phyloP scores from a whole-genome alignment of 257 asterid genomes.

The Phtheirospermum japonicum region DNA sequence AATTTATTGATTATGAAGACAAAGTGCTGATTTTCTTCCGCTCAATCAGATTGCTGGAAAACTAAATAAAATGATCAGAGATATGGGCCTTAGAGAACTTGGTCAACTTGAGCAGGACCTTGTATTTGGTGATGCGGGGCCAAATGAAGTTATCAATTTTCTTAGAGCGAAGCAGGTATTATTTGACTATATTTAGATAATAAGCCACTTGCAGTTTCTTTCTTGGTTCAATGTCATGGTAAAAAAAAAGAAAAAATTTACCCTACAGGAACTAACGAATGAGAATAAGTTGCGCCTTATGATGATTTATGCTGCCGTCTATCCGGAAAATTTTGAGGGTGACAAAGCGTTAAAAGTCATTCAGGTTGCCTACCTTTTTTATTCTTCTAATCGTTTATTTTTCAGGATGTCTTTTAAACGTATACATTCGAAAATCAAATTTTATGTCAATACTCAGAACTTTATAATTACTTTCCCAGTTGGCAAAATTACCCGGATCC shows the following conservation, averaged over 20 bases:
- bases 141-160: constrained; percentile 75
- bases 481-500: constrained; percentile 62
- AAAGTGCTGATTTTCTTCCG: constrained; percentile 29
- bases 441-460: neutral
- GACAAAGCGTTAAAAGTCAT: constrained; percentile 74
- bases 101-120: constrained; percentile 93
- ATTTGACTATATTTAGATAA: constrained; percentile 16
- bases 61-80: constrained; percentile 58
- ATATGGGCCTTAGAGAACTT: constrained; percentile 67
- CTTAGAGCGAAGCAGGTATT: constrained; percentile 59
- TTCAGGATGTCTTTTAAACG: neutral
- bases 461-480: constrained; percentile 37
- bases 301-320: constrained; percentile 72
- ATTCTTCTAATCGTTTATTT: neutral
- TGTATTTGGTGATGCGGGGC: constrained; percentile 92
- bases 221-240: constrained; percentile 12
- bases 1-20: constrained; percentile 7
- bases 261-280: constrained; percentile 44
- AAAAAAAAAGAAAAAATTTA: too few species aligned
- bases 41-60: constrained; percentile 76
- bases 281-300: constrained; percentile 68
- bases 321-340: constrained; percentile 80
- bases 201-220: constrained; percentile 7
- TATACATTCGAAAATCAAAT: neutral
- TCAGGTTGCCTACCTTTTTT: constrained; percentile 51